Evolutionary conservation across 1,284 basidiomycete species (phyloP).

Genomic region (Grifola frondosa): DNA sequence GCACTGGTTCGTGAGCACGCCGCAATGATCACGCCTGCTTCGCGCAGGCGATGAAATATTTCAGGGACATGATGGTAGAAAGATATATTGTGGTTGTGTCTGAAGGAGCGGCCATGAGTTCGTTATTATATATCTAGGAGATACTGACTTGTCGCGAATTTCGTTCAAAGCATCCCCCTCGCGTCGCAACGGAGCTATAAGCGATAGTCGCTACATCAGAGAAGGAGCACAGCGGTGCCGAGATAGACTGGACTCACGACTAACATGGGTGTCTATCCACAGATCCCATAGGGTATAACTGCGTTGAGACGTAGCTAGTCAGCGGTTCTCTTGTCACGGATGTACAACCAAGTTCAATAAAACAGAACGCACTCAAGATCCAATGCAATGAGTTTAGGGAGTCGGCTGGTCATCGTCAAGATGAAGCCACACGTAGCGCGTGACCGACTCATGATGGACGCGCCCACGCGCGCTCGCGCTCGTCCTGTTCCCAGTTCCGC

Average conservation of each 20-base stretch:
- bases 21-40: slow-evolving; percentile 59
- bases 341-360: background rate
- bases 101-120: slow-evolving; percentile 27
- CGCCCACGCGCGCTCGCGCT: no score
- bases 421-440: no score
- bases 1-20: slow-evolving; percentile 78
- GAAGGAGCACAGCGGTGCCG: background rate
- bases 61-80: slow-evolving; percentile 78
- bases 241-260: slow-evolving; percentile 33
- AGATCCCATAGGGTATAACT: slow-evolving; percentile 85
- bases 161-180: slow-evolving; percentile 56
- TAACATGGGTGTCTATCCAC: slow-evolving; percentile 78
- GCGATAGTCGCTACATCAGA: slow-evolving; percentile 16
- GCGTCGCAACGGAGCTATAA: slow-evolving; percentile 60
- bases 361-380: slow-evolving; percentile 67
- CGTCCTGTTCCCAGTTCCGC: no score
- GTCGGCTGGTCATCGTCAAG: slow-evolving; percentile 40
- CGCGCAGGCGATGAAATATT: slow-evolving; percentile 67
- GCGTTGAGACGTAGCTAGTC: slow-evolving; percentile 12
- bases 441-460: no score
- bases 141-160: slow-evolving; percentile 56
- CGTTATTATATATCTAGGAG: background rate
- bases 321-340: background rate
- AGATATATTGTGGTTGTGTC: slow-evolving; percentile 54
- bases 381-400: slow-evolving; percentile 77